A percentile compares a stretch with the other conserved stretches of the same genome.
Evolutionary conservation across 2,329 filamentous ascomycete genomes (phyloP).

Genomic region (Ascochyta viciae-villosae): DNA sequence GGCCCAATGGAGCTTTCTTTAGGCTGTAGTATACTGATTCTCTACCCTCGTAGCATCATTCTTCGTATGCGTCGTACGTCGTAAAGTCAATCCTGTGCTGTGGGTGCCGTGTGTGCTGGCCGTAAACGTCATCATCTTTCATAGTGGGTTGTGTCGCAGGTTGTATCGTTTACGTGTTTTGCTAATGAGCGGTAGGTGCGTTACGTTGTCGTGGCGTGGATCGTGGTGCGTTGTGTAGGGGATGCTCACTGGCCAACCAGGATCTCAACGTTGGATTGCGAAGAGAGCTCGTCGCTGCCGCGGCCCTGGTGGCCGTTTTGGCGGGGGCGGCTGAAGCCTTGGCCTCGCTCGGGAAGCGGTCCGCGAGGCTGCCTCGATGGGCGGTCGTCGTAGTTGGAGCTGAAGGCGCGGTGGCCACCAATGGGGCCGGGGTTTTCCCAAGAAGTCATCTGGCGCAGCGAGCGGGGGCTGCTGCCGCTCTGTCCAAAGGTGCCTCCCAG

Average conservation of each 20-base stretch:
- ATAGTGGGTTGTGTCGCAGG: conserved; percentile 36
- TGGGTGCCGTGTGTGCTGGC: conserved; percentile 25
- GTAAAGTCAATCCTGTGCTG: conserved; percentile 44
- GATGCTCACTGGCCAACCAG: conserved; percentile 64
- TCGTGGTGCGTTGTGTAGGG: conserved; percentile 18
- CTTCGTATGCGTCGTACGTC: conserved; percentile 48
- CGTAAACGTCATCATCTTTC: conserved; percentile 45
- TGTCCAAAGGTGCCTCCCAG: conserved; percentile 58
- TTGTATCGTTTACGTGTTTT: conserved; percentile 15
- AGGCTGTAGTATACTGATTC: conserved; percentile 32
- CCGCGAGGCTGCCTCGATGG: conserved; percentile 69
- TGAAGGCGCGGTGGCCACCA: conserved; percentile 69
- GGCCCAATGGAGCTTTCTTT: conserved; percentile 12
- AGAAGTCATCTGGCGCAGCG: conserved; percentile 66
- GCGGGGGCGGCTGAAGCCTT: conserved; percentile 62
- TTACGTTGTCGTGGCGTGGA: conserved; percentile 14
- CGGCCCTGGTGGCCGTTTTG: conserved; percentile 68
- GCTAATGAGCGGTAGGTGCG: conserved; percentile 31
- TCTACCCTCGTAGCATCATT: conserved; percentile 52
- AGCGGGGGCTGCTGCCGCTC: conserved; percentile 61
- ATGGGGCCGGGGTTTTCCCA: conserved; percentile 68
- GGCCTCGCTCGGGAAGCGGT: conserved; percentile 65
- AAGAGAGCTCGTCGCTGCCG: conserved; percentile 69
- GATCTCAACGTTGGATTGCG: conserved; percentile 67
- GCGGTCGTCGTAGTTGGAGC: conserved; percentile 66